Conservation (phyloP, 148 eudicot species). For the Polygonum maritimum region DNA sequence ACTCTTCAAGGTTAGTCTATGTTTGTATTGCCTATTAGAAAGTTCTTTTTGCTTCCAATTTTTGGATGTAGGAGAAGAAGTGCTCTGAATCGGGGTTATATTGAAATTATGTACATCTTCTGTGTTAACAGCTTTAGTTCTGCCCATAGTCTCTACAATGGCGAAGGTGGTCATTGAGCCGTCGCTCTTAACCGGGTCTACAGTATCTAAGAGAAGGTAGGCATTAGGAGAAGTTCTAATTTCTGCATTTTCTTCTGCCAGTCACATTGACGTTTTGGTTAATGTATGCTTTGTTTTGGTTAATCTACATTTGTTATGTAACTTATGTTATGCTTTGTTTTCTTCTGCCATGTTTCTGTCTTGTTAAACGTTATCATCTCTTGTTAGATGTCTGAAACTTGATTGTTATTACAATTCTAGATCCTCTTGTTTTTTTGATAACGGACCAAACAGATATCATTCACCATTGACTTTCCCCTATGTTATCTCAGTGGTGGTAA, state of each 20-base stretch:
- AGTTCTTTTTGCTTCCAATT: too few relatives aligned
- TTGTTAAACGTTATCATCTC: neutral
- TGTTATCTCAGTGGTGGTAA: neutral
- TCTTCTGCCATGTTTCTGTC: neutral
- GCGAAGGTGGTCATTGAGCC: slow-evolving; percentile 91
- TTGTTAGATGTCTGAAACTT: neutral
- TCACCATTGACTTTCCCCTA: neutral
- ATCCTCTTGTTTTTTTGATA: neutral
- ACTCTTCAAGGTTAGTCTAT: too few relatives aligned
- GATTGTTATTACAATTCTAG: neutral
- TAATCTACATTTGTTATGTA: too few relatives aligned
- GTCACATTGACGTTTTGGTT: neutral
- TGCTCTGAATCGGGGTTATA: too few relatives aligned
- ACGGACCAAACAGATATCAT: too few relatives aligned
- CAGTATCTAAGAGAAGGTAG: slow-evolving; percentile 93
- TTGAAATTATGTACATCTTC: too few relatives aligned
- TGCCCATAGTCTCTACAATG: slow-evolving; percentile 78
- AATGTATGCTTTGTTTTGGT: too few relatives aligned
- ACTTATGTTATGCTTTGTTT: neutral
- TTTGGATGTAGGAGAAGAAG: too few relatives aligned
- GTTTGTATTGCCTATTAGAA: too few relatives aligned
- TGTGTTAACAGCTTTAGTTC: too few relatives aligned
- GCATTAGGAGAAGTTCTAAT: neutral
- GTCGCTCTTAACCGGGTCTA: slow-evolving; percentile 79
- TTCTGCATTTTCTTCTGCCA: neutral